Evolutionary conservation across 306 rosid species (phyloP), one percentile per base, ranked within the genome.

Genomic region (Leucaena leucocephala): DNA sequence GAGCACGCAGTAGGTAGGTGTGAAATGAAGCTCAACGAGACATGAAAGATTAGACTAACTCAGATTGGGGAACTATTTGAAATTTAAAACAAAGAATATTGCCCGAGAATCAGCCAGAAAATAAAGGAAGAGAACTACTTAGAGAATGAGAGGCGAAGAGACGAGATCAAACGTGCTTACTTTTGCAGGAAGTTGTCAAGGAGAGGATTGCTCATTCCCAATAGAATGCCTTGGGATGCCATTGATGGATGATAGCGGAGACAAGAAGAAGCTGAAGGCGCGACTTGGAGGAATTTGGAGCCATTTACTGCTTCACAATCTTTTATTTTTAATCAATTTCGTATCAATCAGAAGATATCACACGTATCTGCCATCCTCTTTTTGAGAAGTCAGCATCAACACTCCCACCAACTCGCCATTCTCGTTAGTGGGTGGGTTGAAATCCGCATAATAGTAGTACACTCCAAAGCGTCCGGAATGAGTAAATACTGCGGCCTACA

Each of bases 121-220:
- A 17, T 7, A 6, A 64, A 38, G 48, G 21, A 8, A 13, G 19
- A 17, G 14, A 15, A 63, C 40, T 14, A 36, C 39, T 3, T 36
- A 36, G 39, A 36, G 39, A 36, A 36, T 36, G 39, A 36, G 39
- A 36, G 39, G 39, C 39, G 39, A 38, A 43, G 7, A 35, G 11
- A n/a, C 11, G 42, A 42, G 43, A 58, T 21, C 63, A 19, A 16
- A 39, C 76, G 63, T 82, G 91, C 97, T 80, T 84, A 92, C 97
- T 81, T 89, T n/a, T 85, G 54, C 84, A 94, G 81, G 87, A 91
- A 94, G 0, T 71, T 87, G 79, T 92, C 98, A 33, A 94, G 97
- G n/a, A 94, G 91, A 46, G 98, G 98, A 59, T 94, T 94, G 2
- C 97, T 92, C 97, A 94, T 92, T 2, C 97, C 98, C 80, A 92